Percentiles rank a stretch among this genome's conserved stretches.
These are phyloP conservation scores for Leccinum solheimii DNA, from an alignment of 1,284 basidiomycete species.

Conservation along the genomic window DNA sequence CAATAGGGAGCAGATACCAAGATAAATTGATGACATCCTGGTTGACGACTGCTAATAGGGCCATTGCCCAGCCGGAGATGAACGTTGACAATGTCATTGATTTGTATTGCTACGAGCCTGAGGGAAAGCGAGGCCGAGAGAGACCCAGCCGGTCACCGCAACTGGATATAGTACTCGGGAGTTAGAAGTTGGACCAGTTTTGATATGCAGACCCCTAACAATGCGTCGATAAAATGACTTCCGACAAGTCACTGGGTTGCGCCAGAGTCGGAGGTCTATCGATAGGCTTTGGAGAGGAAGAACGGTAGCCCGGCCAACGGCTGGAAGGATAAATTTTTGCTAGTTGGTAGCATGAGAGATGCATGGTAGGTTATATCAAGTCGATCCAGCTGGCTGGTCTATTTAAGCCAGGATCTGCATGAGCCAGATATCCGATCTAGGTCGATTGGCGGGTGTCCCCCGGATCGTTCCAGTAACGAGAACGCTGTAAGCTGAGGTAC, in stretches of 20 bases:
- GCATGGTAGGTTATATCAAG: background rate
- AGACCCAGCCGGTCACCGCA: conserved; percentile 57
- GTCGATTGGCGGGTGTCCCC: background rate
- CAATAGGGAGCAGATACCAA: conserved; percentile 64
- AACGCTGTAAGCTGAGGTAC: background rate
- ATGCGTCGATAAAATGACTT: conserved; percentile 22
- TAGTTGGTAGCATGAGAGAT: background rate
- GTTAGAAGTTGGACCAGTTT: conserved; percentile 50
- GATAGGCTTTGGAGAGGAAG: conserved; percentile 30
- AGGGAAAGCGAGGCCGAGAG: conserved; percentile 51
- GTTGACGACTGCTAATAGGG: conserved; percentile 48
- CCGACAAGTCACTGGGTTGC: conserved; percentile 57
- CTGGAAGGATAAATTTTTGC: conserved; percentile 1
- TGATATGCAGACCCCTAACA: conserved; percentile 29
- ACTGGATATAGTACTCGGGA: conserved; percentile 45
- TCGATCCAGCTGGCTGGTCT: background rate
- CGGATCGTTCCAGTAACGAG: background rate
- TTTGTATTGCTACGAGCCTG: conserved; percentile 39
- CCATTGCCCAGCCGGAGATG: conserved; percentile 61
- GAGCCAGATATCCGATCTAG: background rate
- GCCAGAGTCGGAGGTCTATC: conserved; percentile 51
- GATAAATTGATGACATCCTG: conserved; percentile 46
- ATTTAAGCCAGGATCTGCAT: background rate
- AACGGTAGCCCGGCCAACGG: conserved; percentile 17
- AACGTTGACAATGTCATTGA: conserved; percentile 46